These are phyloP conservation scores for Psilocybe sp. DNA, from an alignment of 768 basidiomycete species.

Conservation along the genomic window DNA sequence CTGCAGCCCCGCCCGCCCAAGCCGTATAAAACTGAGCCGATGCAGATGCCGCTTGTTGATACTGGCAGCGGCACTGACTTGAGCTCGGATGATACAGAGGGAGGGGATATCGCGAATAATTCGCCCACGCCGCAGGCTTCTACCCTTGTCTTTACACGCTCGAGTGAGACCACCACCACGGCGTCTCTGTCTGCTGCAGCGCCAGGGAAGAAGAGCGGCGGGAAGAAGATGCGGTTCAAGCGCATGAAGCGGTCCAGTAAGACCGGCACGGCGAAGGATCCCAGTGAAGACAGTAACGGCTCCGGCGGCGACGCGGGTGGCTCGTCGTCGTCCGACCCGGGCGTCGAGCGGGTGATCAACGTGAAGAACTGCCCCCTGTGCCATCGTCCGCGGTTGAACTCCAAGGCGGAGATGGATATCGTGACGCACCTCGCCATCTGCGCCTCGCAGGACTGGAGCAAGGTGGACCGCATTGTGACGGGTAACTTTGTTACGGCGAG, in stretches of 20 bases:
- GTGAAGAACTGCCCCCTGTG: conserved; percentile 93
- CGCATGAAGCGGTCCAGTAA: conserved; percentile 15
- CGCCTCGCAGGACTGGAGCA: conserved; percentile 89
- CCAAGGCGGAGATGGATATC: conserved; percentile 91
- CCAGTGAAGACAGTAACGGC: conserved; percentile 16
- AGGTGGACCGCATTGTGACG: conserved; percentile 86
- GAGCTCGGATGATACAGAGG: conserved; percentile 19
- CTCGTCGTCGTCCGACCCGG: conserved; percentile 24
- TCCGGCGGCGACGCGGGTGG: conserved; percentile 8
- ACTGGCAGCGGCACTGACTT: conserved; percentile 17
- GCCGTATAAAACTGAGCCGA: conserved; percentile 41
- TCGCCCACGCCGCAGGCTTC: no score
- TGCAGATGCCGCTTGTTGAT: conserved; percentile 41
- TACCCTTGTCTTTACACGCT: background rate
- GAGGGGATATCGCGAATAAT: background rate
- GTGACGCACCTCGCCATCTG: conserved; percentile 97
- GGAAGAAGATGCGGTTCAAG: conserved; percentile 19
- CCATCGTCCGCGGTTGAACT: conserved; percentile 80
- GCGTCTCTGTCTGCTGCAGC: background rate
- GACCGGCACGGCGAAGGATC: conserved; percentile 4
- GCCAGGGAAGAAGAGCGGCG: conserved; percentile 10
- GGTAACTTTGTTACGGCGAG: conserved; percentile 92
- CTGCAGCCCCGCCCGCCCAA: conserved; percentile 12
- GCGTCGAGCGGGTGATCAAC: conserved; percentile 87
- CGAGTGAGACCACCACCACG: background rate